Base-by-base conservation (phyloP, 108 stramenopile genomes). In the Pseudonitzschia delicatissima region DNA sequence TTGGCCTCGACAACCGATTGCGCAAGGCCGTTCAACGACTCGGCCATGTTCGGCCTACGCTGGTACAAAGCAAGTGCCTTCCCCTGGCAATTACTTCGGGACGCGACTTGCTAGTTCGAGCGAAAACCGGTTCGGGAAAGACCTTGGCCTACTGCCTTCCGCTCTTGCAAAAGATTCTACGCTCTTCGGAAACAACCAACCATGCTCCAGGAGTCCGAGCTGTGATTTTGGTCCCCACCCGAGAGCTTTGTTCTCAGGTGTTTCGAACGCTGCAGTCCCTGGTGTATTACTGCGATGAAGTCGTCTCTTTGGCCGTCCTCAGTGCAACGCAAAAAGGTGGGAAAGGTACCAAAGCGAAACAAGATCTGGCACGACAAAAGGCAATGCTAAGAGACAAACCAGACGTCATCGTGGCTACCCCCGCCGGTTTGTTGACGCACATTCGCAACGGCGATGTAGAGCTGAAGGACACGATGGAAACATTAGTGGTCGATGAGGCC, bases 401-500 rank as follows among this genome's bases (percentile, higher is more conserved):
- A 7, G 83, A 90, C 64, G 76, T 93, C 20, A 64, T 91, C 29
- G 87, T 92, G 29, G 85, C 90, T 3, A 86, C 90, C 11, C 89
- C 93, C 18, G 81, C 80, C 13, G 88, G 90, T 25, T 64, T 92
- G 62, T 77, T 95, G 47, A 62, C 75, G 18, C 92, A 90, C 78
- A 75, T 93, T 51, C 81, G 78, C 31, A 69, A 58, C 57, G 87
- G 85, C 28, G 66, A 67, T 57, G 47, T 77, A 42, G 34, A 73
- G 8, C 45, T 91, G 63, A 87, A 88, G 53, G 60, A 70, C 6
- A 77, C 77, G 21, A 81, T 93, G 31, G 86, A 95, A 68, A 92
- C 90, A 7, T 59, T 98, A 42, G 98, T 98, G 4, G 90, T 99
- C 29, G 99, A 99, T 77, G 99, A 99, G 74, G 98, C 99, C 18